These are phyloP conservation scores for Penicillium mononematosum DNA, from an alignment of 495 filamentous ascomycete genomes.

Conservation along the genomic window DNA sequence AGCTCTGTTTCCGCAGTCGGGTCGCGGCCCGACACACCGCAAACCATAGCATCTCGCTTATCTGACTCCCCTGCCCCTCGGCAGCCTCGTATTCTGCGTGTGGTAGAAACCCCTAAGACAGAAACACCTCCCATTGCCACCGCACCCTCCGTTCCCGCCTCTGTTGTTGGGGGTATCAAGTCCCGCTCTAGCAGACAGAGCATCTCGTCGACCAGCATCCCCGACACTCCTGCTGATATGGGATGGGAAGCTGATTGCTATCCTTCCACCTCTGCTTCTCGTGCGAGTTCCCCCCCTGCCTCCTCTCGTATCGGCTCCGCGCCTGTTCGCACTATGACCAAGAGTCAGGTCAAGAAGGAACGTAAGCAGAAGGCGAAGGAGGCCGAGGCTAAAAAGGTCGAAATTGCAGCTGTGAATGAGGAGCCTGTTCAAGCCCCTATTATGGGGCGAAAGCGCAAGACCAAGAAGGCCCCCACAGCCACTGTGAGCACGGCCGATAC, in stretches of 20 bases:
- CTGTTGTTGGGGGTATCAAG: constrained; percentile 38
- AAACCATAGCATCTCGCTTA: constrained; percentile 42
- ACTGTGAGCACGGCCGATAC: constrained; percentile 42
- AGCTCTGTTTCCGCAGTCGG: constrained; percentile 26
- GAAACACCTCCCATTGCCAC: constrained; percentile 52
- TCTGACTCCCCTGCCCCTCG: constrained; percentile 50
- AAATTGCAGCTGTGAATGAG: constrained; percentile 49
- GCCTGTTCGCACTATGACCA: constrained; percentile 75
- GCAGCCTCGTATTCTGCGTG: constrained; percentile 58
- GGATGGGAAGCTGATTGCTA: constrained; percentile 75
- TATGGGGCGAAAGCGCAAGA: constrained; percentile 84
- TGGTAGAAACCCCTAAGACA: constrained; percentile 69
- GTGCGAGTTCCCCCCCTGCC: constrained; percentile 82
- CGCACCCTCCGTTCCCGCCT: constrained; percentile 42
- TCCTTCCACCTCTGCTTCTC: constrained; percentile 77
- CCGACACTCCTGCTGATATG: constrained; percentile 77
- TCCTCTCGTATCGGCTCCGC: constrained; percentile 70
- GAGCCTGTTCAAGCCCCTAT: constrained; percentile 77
- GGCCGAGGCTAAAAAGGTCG: constrained; percentile 62
- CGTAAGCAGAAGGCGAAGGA: constrained; percentile 61
- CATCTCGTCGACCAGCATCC: constrained; percentile 59
- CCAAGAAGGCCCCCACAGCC: constrained; percentile 63
- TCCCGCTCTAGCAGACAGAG: constrained; percentile 58
- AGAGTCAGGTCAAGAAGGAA: constrained; percentile 88
- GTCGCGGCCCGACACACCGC: constrained; percentile 40